Conservation (phyloP, 2,329 filamentous ascomycete genomes). For the Curvularia eragrostidis region DNA sequence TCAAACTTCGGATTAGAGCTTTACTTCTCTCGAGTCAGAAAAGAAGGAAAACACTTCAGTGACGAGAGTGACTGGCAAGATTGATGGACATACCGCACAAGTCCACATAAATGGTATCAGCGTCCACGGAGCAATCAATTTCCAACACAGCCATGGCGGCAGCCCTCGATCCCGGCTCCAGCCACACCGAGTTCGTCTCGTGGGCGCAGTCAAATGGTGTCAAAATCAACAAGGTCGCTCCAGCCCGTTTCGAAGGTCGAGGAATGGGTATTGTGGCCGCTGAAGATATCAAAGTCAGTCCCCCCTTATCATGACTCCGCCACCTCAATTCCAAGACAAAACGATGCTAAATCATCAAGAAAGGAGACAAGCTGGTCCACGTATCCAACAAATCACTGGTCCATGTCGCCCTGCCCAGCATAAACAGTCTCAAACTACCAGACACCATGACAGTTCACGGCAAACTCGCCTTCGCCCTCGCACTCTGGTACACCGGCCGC, state of each 20-base stretch:
- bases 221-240: conserved; percentile 69
- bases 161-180: conserved; percentile 45
- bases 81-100: not conserved
- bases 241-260: conserved; percentile 71
- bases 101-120: no score
- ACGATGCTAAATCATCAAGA: conserved; percentile 51
- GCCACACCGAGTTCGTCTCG: conserved; percentile 64
- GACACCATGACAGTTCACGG: conserved; percentile 70
- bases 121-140: not conserved
- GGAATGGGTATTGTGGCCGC: conserved; percentile 81
- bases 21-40: not conserved
- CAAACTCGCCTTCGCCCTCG: conserved; percentile 72
- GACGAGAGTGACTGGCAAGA: not conserved
- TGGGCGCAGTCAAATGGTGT: conserved; percentile 74
- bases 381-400: conserved; percentile 70
- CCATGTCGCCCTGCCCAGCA: conserved; percentile 63
- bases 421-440: conserved; percentile 59
- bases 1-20: no score
- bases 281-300: conserved; percentile 66
- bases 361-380: conserved; percentile 66
- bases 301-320: not conserved
- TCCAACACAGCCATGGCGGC: conserved; percentile 34
- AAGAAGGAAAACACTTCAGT: not conserved
- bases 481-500: conserved; percentile 52
- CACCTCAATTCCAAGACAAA: not conserved